A percentile compares a stretch with the other conserved stretches of the same genome.
phyloP scores from a whole-genome alignment of 306 rosid species.

The Castanospermum australe region DNA sequence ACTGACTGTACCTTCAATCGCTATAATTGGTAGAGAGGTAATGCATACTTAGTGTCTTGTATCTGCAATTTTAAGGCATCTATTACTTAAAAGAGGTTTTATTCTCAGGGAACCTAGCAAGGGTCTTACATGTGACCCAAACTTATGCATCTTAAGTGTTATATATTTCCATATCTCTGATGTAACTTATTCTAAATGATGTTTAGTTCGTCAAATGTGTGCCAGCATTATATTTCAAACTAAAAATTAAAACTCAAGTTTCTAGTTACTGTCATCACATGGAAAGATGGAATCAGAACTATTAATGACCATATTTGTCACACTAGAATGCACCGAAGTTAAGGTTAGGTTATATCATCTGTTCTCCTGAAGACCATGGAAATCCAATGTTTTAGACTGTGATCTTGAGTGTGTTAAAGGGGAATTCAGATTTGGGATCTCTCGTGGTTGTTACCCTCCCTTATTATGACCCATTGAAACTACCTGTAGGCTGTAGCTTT shows the following conservation, averaged over 20 bases:
- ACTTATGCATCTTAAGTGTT: background rate
- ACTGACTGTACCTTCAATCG: conserved; percentile 75
- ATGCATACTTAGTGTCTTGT: background rate
- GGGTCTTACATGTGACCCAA: background rate
- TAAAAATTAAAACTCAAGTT: background rate
- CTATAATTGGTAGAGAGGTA: conserved; percentile 96
- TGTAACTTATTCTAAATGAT: background rate
- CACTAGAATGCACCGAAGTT: background rate
- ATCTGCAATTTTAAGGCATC: background rate
- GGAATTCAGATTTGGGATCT: background rate
- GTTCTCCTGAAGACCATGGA: background rate
- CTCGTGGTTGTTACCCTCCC: conserved; percentile 1
- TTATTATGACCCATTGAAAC: background rate
- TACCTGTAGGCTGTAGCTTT: background rate
- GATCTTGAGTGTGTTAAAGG: background rate
- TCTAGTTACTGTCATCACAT: background rate
- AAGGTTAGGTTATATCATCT: background rate
- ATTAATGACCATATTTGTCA: background rate
- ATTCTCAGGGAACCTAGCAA: background rate
- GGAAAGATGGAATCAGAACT: conserved; percentile 7
- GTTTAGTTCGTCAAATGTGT: background rate
- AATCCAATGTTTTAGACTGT: conserved; percentile 1
- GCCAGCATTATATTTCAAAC: background rate
- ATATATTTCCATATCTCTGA: background rate
- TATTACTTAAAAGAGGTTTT: background rate